Conservation (phyloP, 225 moss, liverwort and hornwort genomes). For the Sphagnum contortum region DNA sequence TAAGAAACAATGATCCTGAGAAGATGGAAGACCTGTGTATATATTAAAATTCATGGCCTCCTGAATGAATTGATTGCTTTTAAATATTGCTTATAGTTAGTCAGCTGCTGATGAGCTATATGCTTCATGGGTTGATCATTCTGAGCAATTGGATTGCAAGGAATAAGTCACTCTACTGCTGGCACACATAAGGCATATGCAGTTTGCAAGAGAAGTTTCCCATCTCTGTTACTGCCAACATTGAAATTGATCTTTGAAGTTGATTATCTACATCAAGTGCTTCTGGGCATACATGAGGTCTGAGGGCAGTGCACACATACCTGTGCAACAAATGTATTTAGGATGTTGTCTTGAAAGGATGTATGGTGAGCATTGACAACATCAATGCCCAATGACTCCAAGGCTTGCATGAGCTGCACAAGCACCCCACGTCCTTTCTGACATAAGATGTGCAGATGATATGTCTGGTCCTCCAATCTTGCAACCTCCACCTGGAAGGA, state of each 20-base stretch:
- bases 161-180: not conserved
- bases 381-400: constrained; percentile 84
- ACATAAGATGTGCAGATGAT: constrained; percentile 88
- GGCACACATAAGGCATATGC: not conserved
- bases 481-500: constrained; percentile 76
- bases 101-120: no score
- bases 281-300: not conserved
- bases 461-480: constrained; percentile 80
- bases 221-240: no score
- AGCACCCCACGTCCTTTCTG: constrained; percentile 89
- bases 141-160: no score
- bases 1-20: no score
- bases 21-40: not conserved
- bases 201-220: not conserved
- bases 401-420: constrained; percentile 85
- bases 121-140: no score
- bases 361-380: constrained; percentile 87
- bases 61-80: not conserved
- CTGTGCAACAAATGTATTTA: constrained; percentile 94
- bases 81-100: no score
- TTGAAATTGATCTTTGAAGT: no score
- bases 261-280: no score
- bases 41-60: not conserved
- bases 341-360: constrained; percentile 82
- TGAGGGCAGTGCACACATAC: constrained; percentile 17